Conservation (phyloP, 345 rosid species). For the Citrus hindsii region DNA sequence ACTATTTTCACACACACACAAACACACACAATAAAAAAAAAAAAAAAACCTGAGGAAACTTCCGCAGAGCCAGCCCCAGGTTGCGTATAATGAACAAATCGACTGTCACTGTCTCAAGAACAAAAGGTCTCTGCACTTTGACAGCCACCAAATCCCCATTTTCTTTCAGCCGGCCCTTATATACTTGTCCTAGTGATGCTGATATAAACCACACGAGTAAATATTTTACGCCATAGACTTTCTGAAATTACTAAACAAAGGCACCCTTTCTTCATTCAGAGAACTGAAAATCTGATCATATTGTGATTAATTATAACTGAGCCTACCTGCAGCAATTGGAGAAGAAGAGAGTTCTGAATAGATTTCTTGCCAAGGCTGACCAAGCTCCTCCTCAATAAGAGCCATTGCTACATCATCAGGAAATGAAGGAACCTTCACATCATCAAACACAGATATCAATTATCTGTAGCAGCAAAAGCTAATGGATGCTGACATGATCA, state of each 20-base stretch:
- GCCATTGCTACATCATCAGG: constrained; percentile 99
- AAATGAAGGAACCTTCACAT: constrained; percentile 90
- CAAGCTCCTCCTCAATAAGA: constrained; percentile 90
- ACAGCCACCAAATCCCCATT: constrained; percentile 94
- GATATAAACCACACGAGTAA: constrained; percentile 27
- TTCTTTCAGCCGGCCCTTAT: constrained; percentile 85
- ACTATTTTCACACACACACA: neutral
- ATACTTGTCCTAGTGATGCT: constrained; percentile 98
- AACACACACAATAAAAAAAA: neutral
- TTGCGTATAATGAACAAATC: constrained; percentile 83
- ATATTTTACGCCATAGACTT: neutral
- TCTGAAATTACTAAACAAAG: constrained; percentile 1
- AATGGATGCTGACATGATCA: neutral
- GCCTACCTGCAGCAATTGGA: constrained; percentile 92
- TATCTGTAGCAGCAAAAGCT: neutral
- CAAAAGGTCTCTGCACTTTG: constrained; percentile 94
- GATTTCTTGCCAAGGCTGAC: constrained; percentile 77
- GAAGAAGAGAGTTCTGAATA: constrained; percentile 94
- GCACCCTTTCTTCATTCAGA: neutral
- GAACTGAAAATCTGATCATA: constrained; percentile 1
- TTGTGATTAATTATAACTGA: neutral
- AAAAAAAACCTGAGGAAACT: constrained; percentile 80
- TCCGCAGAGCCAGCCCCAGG: constrained; percentile 76
- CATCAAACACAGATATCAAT: constrained; percentile 30
- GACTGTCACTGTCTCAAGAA: constrained; percentile 93